Percentiles rank a stretch among this genome's conserved stretches.
phyloP scores from a whole-genome alignment of 805 yeast genomes.

The Saccharomycopsis sp. region DNA sequence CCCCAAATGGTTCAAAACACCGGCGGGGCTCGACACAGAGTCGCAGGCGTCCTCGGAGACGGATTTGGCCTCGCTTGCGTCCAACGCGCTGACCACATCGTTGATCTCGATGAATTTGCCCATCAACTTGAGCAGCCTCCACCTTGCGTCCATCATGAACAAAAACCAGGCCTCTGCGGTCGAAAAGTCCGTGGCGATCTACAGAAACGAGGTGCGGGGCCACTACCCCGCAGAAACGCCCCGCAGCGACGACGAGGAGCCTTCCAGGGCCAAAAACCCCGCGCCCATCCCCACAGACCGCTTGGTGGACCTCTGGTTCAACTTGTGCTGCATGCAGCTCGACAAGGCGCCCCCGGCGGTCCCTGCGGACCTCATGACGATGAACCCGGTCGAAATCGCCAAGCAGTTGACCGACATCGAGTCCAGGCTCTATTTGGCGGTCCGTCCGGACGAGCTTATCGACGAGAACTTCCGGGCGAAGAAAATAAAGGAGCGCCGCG shows the following conservation, averaged over 20 bases:
- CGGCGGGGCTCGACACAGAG: conserved; percentile 30
- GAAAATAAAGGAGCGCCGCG: conserved; percentile 43
- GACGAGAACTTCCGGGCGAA: conserved; percentile 58
- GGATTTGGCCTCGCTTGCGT: conserved; percentile 32
- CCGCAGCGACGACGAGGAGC: conserved; percentile 12
- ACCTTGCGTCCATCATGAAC: conserved; percentile 32
- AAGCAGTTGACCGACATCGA: conserved; percentile 72
- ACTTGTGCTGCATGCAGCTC: conserved; percentile 40
- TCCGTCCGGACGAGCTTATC: conserved; percentile 59
- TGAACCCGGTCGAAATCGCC: conserved; percentile 68
- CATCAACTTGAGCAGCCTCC: conserved; percentile 58
- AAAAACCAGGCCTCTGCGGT: conserved; percentile 30
- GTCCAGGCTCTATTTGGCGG: conserved; percentile 54
- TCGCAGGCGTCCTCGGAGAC: conserved; percentile 31
- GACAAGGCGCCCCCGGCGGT: conserved; percentile 11
- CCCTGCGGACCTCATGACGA: conserved; percentile 37
- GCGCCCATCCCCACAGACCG: conserved; percentile 23
- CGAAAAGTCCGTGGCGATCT: conserved; percentile 45
- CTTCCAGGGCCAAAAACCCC: conserved; percentile 23
- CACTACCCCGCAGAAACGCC: conserved; percentile 22
- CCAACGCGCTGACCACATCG: conserved; percentile 30
- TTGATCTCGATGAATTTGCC: conserved; percentile 54
- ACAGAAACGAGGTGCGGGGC: conserved; percentile 41
- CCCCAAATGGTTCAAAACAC: conserved; percentile 31
- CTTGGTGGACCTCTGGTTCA: conserved; percentile 45